These are phyloP conservation scores for Microbotryomycetes sp. DNA, from an alignment of 1,284 basidiomycete species.

Conservation along the genomic window DNA sequence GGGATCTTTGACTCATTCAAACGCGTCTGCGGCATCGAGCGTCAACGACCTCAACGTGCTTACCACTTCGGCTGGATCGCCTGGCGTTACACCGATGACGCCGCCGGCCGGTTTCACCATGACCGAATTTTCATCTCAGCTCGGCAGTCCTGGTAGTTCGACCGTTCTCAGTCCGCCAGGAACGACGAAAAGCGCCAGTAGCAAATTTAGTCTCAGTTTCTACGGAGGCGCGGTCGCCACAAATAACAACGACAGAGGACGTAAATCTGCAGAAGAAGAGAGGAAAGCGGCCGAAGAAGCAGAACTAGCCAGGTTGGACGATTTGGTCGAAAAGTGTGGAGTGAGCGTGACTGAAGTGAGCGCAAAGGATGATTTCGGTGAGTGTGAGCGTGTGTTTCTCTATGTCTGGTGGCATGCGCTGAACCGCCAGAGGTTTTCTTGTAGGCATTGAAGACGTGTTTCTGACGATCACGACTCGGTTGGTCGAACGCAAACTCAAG, in stretches of 20 bases:
- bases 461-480: conserved; percentile 62
- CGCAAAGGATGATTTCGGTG: conserved; percentile 71
- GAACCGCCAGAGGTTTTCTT: background rate
- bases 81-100: background rate
- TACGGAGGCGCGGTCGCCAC: too few relatives aligned
- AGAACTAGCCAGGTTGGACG: conserved; percentile 50
- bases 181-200: background rate
- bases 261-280: conserved; percentile 54
- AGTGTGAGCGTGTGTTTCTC: conserved; percentile 34
- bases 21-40: background rate
- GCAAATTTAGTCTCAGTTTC: background rate
- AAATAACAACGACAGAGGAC: conserved; percentile 25
- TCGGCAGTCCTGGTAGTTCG: background rate
- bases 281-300: conserved; percentile 47
- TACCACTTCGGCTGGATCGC: background rate
- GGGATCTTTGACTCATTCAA: too few relatives aligned
- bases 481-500: conserved; percentile 63
- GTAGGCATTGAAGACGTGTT: conserved; percentile 69
- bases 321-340: conserved; percentile 64
- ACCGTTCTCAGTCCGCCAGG: too few relatives aligned
- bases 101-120: background rate
- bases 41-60: background rate
- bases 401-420: background rate
- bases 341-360: conserved; percentile 80
- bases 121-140: too few relatives aligned